Percentiles rank a stretch among this genome's conserved stretches.
phyloP scores from a whole-genome alignment of 805 yeast species.

The Schizosaccharomyces cryophilus region DNA sequence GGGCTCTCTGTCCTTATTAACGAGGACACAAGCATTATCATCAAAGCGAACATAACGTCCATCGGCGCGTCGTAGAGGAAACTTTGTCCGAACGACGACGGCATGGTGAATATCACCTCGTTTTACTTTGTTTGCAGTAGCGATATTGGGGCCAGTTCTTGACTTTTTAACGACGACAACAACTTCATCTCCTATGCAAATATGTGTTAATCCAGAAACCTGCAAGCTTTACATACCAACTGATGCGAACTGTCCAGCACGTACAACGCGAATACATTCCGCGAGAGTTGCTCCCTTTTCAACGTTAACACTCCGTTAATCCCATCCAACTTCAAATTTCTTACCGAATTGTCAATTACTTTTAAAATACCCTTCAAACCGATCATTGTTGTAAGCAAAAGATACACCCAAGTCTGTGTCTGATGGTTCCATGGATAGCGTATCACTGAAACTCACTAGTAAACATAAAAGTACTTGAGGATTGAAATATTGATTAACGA shows the following conservation, averaged over 20 bases:
- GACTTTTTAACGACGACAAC: slow-evolving; percentile 89
- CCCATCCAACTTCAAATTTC: slow-evolving; percentile 4
- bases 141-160: slow-evolving; percentile 47
- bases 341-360: slow-evolving; percentile 69
- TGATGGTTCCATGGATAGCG: too few relatives aligned
- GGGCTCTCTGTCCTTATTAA: slow-evolving; percentile 82
- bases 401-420: not conserved
- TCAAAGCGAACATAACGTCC: slow-evolving; percentile 73
- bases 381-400: slow-evolving; percentile 30
- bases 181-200: slow-evolving; percentile 51
- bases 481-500: too few relatives aligned
- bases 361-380: slow-evolving; percentile 68
- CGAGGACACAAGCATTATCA: slow-evolving; percentile 89
- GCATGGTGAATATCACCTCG: slow-evolving; percentile 93
- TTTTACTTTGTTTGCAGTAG: slow-evolving; percentile 51
- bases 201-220: not conserved
- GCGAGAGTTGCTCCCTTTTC: slow-evolving; percentile 65
- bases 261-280: slow-evolving; percentile 83
- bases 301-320: slow-evolving; percentile 2
- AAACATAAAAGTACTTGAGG: not conserved
- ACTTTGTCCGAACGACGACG: slow-evolving; percentile 78
- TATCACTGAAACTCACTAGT: not conserved
- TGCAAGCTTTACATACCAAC: not conserved
- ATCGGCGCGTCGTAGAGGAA: slow-evolving; percentile 52
- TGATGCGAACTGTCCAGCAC: slow-evolving; percentile 62